phyloP scores from a whole-genome alignment of 768 basidiomycete genomes.

The Porphyrellus cyaneotinctus region DNA sequence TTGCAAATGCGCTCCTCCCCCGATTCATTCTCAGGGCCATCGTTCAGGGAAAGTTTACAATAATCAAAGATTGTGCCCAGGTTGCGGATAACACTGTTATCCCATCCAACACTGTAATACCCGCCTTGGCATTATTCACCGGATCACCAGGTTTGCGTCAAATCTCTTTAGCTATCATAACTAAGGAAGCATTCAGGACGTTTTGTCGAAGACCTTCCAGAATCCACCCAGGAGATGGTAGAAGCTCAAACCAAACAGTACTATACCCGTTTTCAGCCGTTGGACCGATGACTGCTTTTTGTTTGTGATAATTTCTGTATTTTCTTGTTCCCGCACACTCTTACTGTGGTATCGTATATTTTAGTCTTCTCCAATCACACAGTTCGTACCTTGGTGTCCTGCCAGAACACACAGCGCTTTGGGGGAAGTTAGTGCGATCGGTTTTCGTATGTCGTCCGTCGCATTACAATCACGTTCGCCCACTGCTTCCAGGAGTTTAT shows the following conservation, averaged over 20 bases:
- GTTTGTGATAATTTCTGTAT: neutral
- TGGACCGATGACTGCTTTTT: constrained; percentile 36
- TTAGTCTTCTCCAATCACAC: neutral
- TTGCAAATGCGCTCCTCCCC: constrained; percentile 9
- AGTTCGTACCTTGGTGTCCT: neutral
- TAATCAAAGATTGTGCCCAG: constrained; percentile 92
- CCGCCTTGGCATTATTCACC: constrained; percentile 77
- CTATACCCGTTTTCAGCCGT: constrained; percentile 77
- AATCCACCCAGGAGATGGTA: constrained; percentile 89
- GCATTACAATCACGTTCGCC: neutral
- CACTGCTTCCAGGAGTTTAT: neutral
- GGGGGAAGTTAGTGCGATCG: neutral
- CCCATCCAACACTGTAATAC: constrained; percentile 89
- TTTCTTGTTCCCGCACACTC: neutral
- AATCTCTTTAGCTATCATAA: neutral
- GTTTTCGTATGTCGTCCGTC: neutral
- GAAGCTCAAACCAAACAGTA: constrained; percentile 82
- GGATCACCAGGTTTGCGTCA: constrained; percentile 78
- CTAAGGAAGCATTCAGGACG: constrained; percentile 48
- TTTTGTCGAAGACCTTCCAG: constrained; percentile 81
- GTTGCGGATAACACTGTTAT: constrained; percentile 88
- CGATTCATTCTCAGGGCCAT: neutral
- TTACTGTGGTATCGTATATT: constrained; percentile 9
- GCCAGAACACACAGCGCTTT: neutral
- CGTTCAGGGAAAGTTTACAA: constrained; percentile 86